Base-by-base conservation (phyloP, 176 grass and related monocot species). In the Musa schizocarpa region DNA sequence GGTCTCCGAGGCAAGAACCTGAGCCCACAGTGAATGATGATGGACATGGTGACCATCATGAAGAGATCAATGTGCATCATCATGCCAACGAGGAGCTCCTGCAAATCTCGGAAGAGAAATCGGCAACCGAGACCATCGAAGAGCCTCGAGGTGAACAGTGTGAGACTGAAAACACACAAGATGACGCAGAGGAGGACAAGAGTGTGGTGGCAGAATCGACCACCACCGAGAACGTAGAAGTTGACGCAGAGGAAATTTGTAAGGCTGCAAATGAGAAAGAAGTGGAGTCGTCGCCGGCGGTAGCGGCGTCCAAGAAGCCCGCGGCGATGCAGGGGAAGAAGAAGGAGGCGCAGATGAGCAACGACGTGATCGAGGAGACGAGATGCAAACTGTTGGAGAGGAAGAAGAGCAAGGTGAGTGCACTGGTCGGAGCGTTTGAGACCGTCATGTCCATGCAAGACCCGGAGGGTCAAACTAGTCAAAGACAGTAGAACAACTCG, bases 381-480 rank as follows among this genome's bases (percentile, higher is more conserved):
- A 13, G 75, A 11, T 52, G 61, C 61, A 77, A 65, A 21, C 61
- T 77, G 5, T 11, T 65, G 75, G 48, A 65, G 48, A 77, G 14
- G 75, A 66, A 24, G 75, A 65, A 77, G 75, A 53, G 75, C 75
- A 66, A 77, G 13, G 75, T 77, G 75, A 13, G 19, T n/a, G 75
- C 75, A 11, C 24, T 77, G 75, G 75, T 77, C 3, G 75, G 75
- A 0, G 59, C 61, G 1, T 77, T 77, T 1, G 75, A 77, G 59
- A 53, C 75, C n/a, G 75, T 65, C 12, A 77, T 77, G 10, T 27
- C 34, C 48, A 21, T 77, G 48, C 59, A 53, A 4, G 75, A 77
- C 13, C 67, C 67, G 13, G 27, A 27, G 61, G 59, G 67, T 69
- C 67, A 50, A 69, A 69, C 34, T 43, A 43, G 34, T 43, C 34